phyloP scores from a whole-genome alignment of 2,329 filamentous ascomycete species.

The Calonectria naviculata region DNA sequence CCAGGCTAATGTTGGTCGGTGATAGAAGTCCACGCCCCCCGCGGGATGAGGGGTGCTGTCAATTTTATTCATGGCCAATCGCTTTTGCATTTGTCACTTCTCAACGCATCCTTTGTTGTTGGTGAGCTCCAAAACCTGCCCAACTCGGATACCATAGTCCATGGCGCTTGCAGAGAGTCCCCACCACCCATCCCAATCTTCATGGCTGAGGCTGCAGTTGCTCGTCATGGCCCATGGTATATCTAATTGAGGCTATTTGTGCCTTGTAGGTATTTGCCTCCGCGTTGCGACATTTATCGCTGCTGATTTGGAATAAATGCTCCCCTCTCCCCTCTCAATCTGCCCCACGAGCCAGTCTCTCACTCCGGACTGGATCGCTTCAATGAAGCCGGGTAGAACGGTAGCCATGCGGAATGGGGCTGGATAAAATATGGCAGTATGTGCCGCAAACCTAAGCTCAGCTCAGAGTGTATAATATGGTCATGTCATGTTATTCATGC shows the following conservation, averaged over 20 bases:
- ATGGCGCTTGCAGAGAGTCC: conserved; percentile 15
- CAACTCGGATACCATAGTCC: conserved; percentile 22
- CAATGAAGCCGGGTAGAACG: neutral
- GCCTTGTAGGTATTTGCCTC: neutral
- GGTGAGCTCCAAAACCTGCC: conserved; percentile 31
- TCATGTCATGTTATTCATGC: conserved; percentile 12
- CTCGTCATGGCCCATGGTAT: conserved; percentile 1
- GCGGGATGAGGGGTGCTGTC: conserved; percentile 21
- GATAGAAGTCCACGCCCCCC: conserved; percentile 27
- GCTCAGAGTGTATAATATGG: conserved; percentile 1
- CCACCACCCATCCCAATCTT: conserved; percentile 28
- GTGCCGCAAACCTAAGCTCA: conserved; percentile 15
- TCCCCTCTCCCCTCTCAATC: neutral
- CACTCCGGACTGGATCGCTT: conserved; percentile 17
- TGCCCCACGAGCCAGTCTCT: conserved; percentile 2
- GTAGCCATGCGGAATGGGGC: neutral
- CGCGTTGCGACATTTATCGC: neutral
- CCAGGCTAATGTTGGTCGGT: conserved; percentile 24
- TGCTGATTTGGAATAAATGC: conserved; percentile 18
- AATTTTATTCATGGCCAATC: conserved; percentile 26
- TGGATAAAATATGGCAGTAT: neutral
- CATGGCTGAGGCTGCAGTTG: neutral
- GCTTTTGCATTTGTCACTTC: conserved; percentile 21
- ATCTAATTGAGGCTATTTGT: neutral
- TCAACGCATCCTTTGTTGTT: conserved; percentile 21